Base-by-base conservation (phyloP, 73 alveolate species). In the Loxodes magnus region DNA sequence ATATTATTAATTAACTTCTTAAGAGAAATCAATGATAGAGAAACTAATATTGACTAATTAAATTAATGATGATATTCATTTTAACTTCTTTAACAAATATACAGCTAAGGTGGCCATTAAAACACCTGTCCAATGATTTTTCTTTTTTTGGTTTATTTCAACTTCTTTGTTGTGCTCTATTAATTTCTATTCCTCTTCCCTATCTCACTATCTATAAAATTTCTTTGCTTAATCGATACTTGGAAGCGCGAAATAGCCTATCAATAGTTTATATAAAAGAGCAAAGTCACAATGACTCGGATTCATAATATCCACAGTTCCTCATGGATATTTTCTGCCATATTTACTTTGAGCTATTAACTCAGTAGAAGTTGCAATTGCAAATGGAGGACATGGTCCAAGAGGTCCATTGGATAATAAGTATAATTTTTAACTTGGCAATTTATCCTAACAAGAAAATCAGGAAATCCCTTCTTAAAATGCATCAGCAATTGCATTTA, bases 371-470 rank as follows among this genome's bases (percentile, higher is more conserved):
- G 59, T 12, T 12, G 27, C 34, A 2, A 46, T 24, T 12, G 35
- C 15, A 46, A 22, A 46, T 12, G 59, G 59, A 14, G 59, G 59
- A 10, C 14, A 17, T 46, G 6, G n/a, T 12, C 59, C 59, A 17
- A 39, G 33, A 10, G 21, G 21, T 15, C 53, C 33, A 15, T n/a
- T n/a, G n/a, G 53, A 15, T 17, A 39, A 39, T 16, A 33, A 16
- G 1, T 33, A 12, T 17, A 17, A 23, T 15, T 39, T 39, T 9
- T 25, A 21, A 46, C 36, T n/a, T 21, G 43, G 43, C 2, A 25
- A 22, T 1, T 9, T 5, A 19, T 19, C 34, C 2, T 10, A 37
- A 2, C 21, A 24, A 16, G 22, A 10, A 46, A 46, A 46, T 25
- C 22, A 12, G n/a, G 7, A 2, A 10, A 46, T 46, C 7, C 17